phyloP scores from a whole-genome alignment of 164 flowering plant genomes.

The Vitis riparia region DNA sequence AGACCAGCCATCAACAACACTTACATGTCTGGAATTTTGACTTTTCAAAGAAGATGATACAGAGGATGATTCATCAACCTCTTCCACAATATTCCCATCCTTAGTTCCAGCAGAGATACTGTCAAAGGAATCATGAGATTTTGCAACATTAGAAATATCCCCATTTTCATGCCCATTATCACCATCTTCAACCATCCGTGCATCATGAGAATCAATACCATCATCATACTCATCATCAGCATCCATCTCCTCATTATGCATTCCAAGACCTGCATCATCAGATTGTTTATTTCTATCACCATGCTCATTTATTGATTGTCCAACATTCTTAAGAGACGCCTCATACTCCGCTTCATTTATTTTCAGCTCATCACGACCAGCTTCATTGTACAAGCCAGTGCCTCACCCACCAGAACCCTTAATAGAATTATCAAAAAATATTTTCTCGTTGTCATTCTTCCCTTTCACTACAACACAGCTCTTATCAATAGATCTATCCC shows the following conservation, averaged over 20 bases:
- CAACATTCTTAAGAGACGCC: slow-evolving; percentile 62
- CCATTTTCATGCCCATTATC: too few species aligned
- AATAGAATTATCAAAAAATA: slow-evolving; percentile 15
- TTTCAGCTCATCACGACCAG: slow-evolving; percentile 85
- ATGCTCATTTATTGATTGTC: slow-evolving; percentile 21
- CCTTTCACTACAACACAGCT: slow-evolving; percentile 10
- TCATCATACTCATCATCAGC: slow-evolving; percentile 79
- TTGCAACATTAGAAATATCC: too few species aligned
- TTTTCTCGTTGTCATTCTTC: slow-evolving; percentile 19
- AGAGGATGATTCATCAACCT: slow-evolving; percentile 22
- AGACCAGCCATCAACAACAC: slow-evolving; percentile 25
- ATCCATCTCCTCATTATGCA: slow-evolving; percentile 39
- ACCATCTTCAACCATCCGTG: slow-evolving; percentile 7
- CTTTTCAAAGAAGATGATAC: slow-evolving; percentile 20
- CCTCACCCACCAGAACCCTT: slow-evolving; percentile 27
- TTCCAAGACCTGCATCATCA: slow-evolving; percentile 22
- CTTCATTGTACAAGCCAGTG: slow-evolving; percentile 85
- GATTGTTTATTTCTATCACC: slow-evolving; percentile 19
- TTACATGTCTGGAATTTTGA: slow-evolving; percentile 28
- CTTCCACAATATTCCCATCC: background rate
- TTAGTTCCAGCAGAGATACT: too few species aligned
- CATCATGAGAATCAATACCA: slow-evolving; percentile 69
- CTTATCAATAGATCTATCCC: slow-evolving; percentile 26
- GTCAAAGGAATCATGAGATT: too few species aligned
- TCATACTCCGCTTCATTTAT: slow-evolving; percentile 86